phyloP scores from a whole-genome alignment of 441 rosid species.

The Brassica hybrid region DNA sequence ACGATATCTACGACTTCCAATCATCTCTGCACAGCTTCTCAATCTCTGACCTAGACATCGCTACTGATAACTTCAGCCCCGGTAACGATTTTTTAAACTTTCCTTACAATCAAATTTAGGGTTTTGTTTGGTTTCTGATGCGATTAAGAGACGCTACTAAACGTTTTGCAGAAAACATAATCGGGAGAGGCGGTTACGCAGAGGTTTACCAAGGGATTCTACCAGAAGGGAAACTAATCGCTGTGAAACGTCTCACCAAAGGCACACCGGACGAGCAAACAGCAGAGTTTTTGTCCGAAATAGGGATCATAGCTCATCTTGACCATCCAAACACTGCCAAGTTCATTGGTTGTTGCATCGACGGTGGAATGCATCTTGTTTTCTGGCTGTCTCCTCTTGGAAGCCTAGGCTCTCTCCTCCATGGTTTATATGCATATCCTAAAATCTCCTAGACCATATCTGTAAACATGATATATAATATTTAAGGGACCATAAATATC shows the following conservation, averaged over 20 bases:
- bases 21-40: conserved; percentile 66
- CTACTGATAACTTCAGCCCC: conserved; percentile 69
- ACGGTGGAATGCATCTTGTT: conserved; percentile 84
- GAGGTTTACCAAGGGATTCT: conserved; percentile 83
- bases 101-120: neutral
- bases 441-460: no score
- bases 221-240: conserved; percentile 69
- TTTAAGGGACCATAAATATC: no score
- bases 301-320: conserved; percentile 86
- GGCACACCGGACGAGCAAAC: conserved; percentile 79
- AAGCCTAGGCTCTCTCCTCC: conserved; percentile 80
- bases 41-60: conserved; percentile 61
- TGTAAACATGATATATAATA: no score
- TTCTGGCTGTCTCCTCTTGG: conserved; percentile 78
- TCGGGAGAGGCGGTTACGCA: conserved; percentile 85
- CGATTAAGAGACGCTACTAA: neutral
- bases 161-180: conserved; percentile 63
- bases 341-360: conserved; percentile 81
- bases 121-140: neutral
- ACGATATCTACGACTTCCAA: conserved; percentile 61
- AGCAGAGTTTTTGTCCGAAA: conserved; percentile 70
- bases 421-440: conserved; percentile 50
- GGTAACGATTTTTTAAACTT: conserved; percentile 44
- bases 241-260: conserved; percentile 71
- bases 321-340: conserved; percentile 89